Percentiles rank a stretch among this genome's conserved stretches.
phyloP scores from a whole-genome alignment of 108 stramenopile species.

The Discostella stelligeroides region DNA sequence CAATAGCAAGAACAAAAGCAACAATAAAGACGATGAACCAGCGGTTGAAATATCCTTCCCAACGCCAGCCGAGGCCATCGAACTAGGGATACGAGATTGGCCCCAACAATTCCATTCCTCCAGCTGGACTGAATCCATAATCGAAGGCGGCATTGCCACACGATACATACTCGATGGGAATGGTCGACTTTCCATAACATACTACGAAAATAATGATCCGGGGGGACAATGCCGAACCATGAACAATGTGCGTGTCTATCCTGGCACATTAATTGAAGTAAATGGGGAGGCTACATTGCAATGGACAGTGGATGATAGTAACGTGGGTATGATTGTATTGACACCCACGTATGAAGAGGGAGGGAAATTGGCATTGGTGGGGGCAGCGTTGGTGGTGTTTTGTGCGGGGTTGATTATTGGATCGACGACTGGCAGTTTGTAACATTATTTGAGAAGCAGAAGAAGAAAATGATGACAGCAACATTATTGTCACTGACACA shows the following conservation, averaged over 20 bases:
- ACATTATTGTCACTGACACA: too few species aligned
- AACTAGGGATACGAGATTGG: slow-evolving; percentile 69
- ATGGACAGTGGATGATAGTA: slow-evolving; percentile 52
- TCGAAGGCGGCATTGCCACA: slow-evolving; percentile 37
- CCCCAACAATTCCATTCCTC: slow-evolving; percentile 56
- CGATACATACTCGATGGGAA: slow-evolving; percentile 67
- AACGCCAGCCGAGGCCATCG: slow-evolving; percentile 48
- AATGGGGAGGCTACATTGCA: slow-evolving; percentile 51
- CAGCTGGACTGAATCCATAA: slow-evolving; percentile 46
- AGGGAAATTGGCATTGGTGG: slow-evolving; percentile 55
- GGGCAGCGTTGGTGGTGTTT: slow-evolving; percentile 52
- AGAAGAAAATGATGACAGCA: too few species aligned
- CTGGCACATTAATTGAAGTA: slow-evolving; percentile 68
- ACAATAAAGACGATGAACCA: not conserved
- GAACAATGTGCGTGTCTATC: slow-evolving; percentile 33
- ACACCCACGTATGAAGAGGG: slow-evolving; percentile 70
- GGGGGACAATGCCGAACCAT: not conserved
- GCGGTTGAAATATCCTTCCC: slow-evolving; percentile 50
- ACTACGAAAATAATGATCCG: slow-evolving; percentile 23
- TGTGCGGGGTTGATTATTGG: slow-evolving; percentile 57
- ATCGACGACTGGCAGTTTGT: not conserved
- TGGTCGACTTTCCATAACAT: slow-evolving; percentile 42
- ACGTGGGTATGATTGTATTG: slow-evolving; percentile 63
- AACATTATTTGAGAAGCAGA: too few species aligned
- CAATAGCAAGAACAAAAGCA: not conserved